A percentile compares a stretch with the other conserved stretches of the same genome.
These are phyloP conservation scores for Pichia sp. DNA, from an alignment of 1,139 yeast genomes.

Conservation along the genomic window DNA sequence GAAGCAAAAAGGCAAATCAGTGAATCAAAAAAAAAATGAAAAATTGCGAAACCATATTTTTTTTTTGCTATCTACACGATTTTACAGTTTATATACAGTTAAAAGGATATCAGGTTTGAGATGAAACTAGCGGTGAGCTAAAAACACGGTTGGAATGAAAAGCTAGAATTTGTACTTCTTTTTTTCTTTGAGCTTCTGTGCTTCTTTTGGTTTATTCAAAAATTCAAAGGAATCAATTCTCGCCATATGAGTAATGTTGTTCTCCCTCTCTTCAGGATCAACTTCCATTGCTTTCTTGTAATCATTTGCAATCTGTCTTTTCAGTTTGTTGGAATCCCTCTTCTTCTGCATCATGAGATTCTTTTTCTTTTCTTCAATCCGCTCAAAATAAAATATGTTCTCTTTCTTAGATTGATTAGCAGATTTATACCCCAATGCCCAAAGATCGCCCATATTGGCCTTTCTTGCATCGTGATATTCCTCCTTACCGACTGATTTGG, in stretches of 20 bases:
- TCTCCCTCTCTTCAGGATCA: conserved; percentile 15
- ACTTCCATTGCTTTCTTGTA: conserved; percentile 19
- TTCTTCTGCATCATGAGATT: conserved; percentile 18
- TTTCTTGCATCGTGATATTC: conserved; percentile 89
- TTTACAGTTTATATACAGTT: too few species aligned
- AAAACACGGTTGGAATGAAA: too few species aligned
- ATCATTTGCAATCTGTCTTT: conserved; percentile 17
- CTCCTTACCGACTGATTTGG: conserved; percentile 69
- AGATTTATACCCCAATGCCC: conserved; percentile 78
- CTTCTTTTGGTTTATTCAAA: conserved; percentile 19
- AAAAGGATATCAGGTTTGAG: too few species aligned
- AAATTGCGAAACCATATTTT: too few species aligned
- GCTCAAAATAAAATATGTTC: conserved; percentile 21
- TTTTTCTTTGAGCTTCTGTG: conserved; percentile 15
- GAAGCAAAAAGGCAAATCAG: too few species aligned
- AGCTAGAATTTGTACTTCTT: conserved; percentile 11
- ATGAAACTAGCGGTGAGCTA: too few species aligned
- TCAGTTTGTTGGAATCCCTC: conserved; percentile 16
- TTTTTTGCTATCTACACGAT: neutral
- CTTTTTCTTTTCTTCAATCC: conserved; percentile 22
- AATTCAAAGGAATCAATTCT: conserved; percentile 21
- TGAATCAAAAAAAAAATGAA: too few species aligned
- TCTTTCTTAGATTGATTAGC: conserved; percentile 32
- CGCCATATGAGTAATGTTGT: conserved; percentile 16
- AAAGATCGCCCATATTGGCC: conserved; percentile 74